Evolutionary conservation across 768 basidiomycete species (phyloP), one percentile per base, ranked within the genome.

Genomic region (Tulasnella sp.): DNA sequence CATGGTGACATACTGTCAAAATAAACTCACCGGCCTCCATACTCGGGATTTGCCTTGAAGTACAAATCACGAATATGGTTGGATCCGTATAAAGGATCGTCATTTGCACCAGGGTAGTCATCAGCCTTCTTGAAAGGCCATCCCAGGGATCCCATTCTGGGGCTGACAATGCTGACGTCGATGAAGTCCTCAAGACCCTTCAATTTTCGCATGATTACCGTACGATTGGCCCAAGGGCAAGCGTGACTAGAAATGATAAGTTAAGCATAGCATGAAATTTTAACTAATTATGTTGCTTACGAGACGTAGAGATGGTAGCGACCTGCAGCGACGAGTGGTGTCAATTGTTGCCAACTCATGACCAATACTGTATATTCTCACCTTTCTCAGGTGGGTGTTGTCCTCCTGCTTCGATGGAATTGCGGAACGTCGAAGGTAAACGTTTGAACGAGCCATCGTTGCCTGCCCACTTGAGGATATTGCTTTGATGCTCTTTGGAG

Each of bases 141-240:
- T 20, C 92, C 92, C 3, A 78, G 61, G 4, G 68, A 61, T 44
- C 83, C 86, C 89, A 98, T 85, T 57, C 70, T 79, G 1, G 93
- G 89, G 47, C 89, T 89, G 22, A 93, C 88, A 45, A 77, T 71
- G 41, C 81, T 79, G 45, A 92, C 74, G 24, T 39, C 70, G 55
- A 99, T 77, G 55, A 86, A 69, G 24, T 81, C 72, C 56, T 98
- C 85, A 20, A 99, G 72, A 1, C 92, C 91, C 64, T 99, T 99
- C 59, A 98, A 73, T 65, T 88, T 81, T 57, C 93, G 75, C 3
- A 83, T 71, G 59, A 98, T 96, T 56, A 95, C 70, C 4, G 91
- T 77, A 57, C 93, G 75, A 24, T 91, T 89, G 0, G 93, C 93
- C 95, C 92, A 98, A 6, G 93, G 90, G 60, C 90, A 96, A 1